Evolutionary conservation across 352 stramenopile species (phyloP).

Genomic region (Globisporangium viniferum): DNA sequence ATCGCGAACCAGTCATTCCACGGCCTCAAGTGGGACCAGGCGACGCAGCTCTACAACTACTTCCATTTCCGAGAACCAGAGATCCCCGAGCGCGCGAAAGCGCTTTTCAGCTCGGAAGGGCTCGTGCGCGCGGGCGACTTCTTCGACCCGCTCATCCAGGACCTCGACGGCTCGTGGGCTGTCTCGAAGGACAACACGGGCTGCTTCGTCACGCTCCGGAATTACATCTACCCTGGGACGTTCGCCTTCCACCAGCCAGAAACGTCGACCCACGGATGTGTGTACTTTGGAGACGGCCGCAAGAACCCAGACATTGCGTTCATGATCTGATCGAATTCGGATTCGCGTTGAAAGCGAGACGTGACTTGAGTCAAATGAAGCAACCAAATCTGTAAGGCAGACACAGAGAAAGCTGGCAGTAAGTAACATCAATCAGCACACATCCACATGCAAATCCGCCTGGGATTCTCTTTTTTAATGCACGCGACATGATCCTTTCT

Average conservation of each 20-base stretch:
- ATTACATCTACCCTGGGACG: slow-evolving; percentile 58
- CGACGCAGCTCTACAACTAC: slow-evolving; percentile 66
- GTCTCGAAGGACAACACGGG: slow-evolving; percentile 67
- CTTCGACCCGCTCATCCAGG: slow-evolving; percentile 61
- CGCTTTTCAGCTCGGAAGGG: slow-evolving; percentile 48
- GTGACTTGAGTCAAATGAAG: neutral
- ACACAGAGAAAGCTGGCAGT: neutral
- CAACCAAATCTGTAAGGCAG: neutral
- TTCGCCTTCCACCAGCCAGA: slow-evolving; percentile 66
- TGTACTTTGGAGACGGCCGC: slow-evolving; percentile 78
- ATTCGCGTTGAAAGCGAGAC: neutral
- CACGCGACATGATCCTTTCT: neutral
- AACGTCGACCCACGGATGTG: slow-evolving; percentile 47
- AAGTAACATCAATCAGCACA: neutral
- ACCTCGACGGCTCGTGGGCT: slow-evolving; percentile 63
- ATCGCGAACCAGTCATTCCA: slow-evolving; percentile 66
- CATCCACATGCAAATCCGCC: neutral
- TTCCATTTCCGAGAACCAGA: slow-evolving; percentile 74
- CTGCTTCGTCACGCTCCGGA: slow-evolving; percentile 54
- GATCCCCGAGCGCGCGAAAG: slow-evolving; percentile 50
- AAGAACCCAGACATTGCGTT: slow-evolving; percentile 75
- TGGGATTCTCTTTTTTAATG: neutral
- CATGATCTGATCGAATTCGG: slow-evolving; percentile 43
- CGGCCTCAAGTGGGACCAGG: slow-evolving; percentile 62
- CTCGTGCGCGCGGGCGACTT: slow-evolving; percentile 68